Conservation (phyloP, 2,329 filamentous ascomycete genomes). For the Zymoseptoria brevis region DNA sequence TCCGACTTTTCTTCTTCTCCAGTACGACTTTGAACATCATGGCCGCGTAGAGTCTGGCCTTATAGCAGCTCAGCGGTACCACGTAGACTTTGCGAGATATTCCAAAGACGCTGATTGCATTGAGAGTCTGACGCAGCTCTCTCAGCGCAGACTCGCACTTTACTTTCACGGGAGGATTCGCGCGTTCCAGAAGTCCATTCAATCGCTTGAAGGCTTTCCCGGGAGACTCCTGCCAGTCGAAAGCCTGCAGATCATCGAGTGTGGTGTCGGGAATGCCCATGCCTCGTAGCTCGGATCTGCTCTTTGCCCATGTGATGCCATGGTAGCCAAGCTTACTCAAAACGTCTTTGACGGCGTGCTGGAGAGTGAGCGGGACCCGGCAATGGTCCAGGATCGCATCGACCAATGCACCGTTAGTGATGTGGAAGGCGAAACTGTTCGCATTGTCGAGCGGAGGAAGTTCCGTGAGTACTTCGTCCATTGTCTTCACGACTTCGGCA, state of each 20-base stretch:
- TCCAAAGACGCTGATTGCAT: conserved; percentile 67
- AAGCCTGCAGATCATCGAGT: conserved; percentile 79
- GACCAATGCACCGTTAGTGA: conserved; percentile 82
- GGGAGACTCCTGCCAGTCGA: conserved; percentile 76
- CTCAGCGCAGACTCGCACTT: conserved; percentile 39
- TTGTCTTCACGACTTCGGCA: conserved; percentile 85
- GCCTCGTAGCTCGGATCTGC: conserved; percentile 71
- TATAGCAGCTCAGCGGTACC: conserved; percentile 76
- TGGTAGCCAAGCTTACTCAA: conserved; percentile 82
- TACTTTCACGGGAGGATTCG: conserved; percentile 19
- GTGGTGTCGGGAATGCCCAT: conserved; percentile 82
- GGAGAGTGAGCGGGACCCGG: conserved; percentile 61
- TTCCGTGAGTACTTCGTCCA: conserved; percentile 78
- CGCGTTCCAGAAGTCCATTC: conserved; percentile 47
- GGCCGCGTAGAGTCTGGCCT: conserved; percentile 81
- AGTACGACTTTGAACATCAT: conserved; percentile 86
- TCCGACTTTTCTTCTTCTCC: conserved; percentile 66
- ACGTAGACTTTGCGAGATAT: conserved; percentile 74
- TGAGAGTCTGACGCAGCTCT: conserved; percentile 69
- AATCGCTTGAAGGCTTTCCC: conserved; percentile 65
- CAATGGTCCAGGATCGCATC: conserved; percentile 87
- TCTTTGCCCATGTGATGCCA: conserved; percentile 72
- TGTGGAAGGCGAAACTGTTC: conserved; percentile 73
- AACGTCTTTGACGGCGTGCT: conserved; percentile 68
- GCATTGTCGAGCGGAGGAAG: conserved; percentile 64